phyloP scores from a whole-genome alignment of 2,329 filamentous ascomycete genomes.

The Periconia sp. region DNA sequence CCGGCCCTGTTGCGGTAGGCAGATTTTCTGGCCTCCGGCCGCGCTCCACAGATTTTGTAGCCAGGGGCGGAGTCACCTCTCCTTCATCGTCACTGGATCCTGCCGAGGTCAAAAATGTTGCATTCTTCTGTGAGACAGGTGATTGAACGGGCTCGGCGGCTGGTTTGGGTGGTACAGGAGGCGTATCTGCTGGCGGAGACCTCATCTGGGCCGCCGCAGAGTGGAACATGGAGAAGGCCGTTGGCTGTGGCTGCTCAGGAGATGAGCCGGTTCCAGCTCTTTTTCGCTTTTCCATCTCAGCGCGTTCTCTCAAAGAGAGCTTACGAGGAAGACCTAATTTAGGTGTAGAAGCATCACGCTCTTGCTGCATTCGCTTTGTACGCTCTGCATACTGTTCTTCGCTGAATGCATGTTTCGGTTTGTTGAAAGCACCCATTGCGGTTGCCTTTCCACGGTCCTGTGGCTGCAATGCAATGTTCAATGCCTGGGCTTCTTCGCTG shows the following conservation, averaged over 20 bases:
- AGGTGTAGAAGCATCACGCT: constrained; percentile 62
- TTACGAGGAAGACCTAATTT: constrained; percentile 15
- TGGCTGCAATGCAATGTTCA: constrained; percentile 67
- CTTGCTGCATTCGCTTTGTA: constrained; percentile 77
- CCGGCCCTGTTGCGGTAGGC: constrained; percentile 33
- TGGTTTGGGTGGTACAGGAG: constrained; percentile 13
- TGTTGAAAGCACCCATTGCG: constrained; percentile 70
- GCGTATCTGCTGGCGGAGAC: constrained; percentile 16
- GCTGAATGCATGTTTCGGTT: constrained; percentile 75
- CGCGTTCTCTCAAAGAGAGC: constrained; percentile 33
- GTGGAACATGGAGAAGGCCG: constrained; percentile 49
- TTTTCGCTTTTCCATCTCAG: constrained; percentile 37
- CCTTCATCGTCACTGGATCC: constrained; percentile 38
- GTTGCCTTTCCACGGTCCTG: constrained; percentile 82
- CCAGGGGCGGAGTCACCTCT: constrained; percentile 15
- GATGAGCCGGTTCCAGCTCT: constrained; percentile 26
- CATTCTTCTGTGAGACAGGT: constrained; percentile 15
- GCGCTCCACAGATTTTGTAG: constrained; percentile 20
- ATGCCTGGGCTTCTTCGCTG: constrained; percentile 63
- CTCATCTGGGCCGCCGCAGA: constrained; percentile 49
- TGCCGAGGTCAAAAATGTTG: constrained; percentile 35
- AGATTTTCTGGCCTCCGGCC: constrained; percentile 36
- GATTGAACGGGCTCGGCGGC: constrained; percentile 13
- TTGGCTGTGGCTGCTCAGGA: constrained; percentile 4
- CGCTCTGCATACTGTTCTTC: constrained; percentile 83